phyloP scores from a whole-genome alignment of 345 rosid species.

The Eucalyptus erythrocorys region DNA sequence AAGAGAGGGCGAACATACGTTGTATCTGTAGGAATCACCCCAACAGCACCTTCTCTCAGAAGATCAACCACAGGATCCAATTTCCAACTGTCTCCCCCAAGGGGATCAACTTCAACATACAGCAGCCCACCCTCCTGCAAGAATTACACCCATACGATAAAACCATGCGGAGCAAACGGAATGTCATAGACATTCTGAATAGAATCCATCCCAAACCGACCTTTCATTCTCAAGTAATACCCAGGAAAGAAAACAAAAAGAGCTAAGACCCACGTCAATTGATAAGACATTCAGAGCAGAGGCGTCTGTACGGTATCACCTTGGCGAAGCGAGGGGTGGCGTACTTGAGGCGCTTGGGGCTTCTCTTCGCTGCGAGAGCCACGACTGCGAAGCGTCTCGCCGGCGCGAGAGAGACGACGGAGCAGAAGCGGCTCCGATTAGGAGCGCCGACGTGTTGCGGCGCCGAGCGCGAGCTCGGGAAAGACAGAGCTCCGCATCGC shows the following conservation, averaged over 20 bases:
- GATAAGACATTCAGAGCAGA: background rate
- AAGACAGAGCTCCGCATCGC: background rate
- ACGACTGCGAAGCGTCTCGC: background rate
- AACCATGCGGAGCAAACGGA: background rate
- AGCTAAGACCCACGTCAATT: background rate
- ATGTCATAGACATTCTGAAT: background rate
- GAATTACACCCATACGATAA: background rate
- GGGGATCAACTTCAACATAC: conserved; percentile 60
- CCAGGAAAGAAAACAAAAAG: background rate
- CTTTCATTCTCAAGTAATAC: background rate
- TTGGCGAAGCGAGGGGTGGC: conserved; percentile 60
- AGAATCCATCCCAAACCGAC: background rate
- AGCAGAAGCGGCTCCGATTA: background rate
- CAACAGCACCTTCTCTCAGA: conserved; percentile 83
- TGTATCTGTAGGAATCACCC: conserved; percentile 90
- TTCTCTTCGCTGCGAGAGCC: conserved; percentile 57
- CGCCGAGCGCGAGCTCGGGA: background rate
- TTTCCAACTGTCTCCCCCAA: conserved; percentile 66
- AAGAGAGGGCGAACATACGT: conserved; percentile 21
- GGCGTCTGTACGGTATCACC: conserved; percentile 14
- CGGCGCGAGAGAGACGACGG: background rate
- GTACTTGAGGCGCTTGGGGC: conserved; percentile 94
- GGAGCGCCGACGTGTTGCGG: background rate
- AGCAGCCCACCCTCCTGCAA: conserved; percentile 51
- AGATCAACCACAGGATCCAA: conserved; percentile 53